A percentile compares a stretch with the other conserved stretches of the same genome.
These are phyloP conservation scores for Aspergillus ustus DNA, from an alignment of 2,329 filamentous ascomycete genomes.

Conservation along the genomic window DNA sequence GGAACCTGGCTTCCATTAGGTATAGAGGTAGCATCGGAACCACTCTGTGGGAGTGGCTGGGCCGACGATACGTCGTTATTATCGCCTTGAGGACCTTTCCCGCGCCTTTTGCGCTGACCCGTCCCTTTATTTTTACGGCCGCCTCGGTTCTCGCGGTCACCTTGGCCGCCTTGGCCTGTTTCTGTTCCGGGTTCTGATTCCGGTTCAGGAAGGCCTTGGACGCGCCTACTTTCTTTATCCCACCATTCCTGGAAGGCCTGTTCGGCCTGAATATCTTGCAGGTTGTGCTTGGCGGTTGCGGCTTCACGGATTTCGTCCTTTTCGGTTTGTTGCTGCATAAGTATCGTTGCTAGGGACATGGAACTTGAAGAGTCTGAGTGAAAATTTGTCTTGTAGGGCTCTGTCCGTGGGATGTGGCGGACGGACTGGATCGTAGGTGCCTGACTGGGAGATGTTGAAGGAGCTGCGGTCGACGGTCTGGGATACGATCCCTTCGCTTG, in stretches of 20 bases:
- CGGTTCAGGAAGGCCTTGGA: slow-evolving; percentile 39
- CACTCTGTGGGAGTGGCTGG: slow-evolving; percentile 18
- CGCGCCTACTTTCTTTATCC: slow-evolving; percentile 45
- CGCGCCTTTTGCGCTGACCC: slow-evolving; percentile 22
- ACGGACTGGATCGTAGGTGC: slow-evolving; percentile 45
- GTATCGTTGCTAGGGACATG: slow-evolving; percentile 83
- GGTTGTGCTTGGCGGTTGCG: slow-evolving; percentile 76
- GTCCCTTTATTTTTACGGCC: slow-evolving; percentile 15
- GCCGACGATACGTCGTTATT: slow-evolving; percentile 8
- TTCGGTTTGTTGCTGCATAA: slow-evolving; percentile 82
- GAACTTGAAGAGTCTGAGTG: slow-evolving; percentile 65
- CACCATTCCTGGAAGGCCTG: slow-evolving; percentile 84
- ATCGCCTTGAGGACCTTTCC: slow-evolving; percentile 13
- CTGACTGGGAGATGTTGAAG: slow-evolving; percentile 30
- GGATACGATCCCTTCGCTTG: slow-evolving; percentile 3
- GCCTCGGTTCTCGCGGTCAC: slow-evolving; percentile 23
- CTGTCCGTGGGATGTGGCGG: slow-evolving; percentile 54
- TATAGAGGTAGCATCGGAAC: background rate
- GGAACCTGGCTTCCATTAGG: slow-evolving; percentile 2
- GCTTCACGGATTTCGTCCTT: slow-evolving; percentile 83
- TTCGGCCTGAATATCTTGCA: slow-evolving; percentile 95
- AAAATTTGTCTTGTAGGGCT: slow-evolving; percentile 32
- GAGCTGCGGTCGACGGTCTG: slow-evolving; percentile 30
- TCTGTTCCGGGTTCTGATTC: slow-evolving; percentile 9
- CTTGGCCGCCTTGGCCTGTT: slow-evolving; percentile 16